Evolutionary conservation across 805 yeast genomes (phyloP), one percentile per base, ranked within the genome.

Genomic region (Spencermartinsiella europaea): DNA sequence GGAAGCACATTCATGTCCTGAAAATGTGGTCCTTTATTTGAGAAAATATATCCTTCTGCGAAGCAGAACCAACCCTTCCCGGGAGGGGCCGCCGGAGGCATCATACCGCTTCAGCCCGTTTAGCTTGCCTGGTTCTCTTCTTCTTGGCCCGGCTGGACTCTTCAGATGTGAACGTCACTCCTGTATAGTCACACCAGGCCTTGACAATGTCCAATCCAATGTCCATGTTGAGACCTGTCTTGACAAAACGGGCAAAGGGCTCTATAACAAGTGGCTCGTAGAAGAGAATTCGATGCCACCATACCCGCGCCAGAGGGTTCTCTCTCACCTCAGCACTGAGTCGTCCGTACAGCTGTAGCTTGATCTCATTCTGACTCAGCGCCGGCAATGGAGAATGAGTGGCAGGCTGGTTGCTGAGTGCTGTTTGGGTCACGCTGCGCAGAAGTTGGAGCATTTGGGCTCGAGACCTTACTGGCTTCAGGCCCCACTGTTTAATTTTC

Each of bases 211-310:
- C 34, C 3, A 19, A 12, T 21, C 37, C 49, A 14, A 48, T 21
- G 8, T 25, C 19, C 19, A 48, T 34, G 3, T 15, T 20, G 12
- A 50, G 20, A 14, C 22, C 40, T 2, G 15, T 4, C 10, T 17
- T 36, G 19, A 47, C 25, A 25, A 50, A 50, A 19, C 20, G 27
- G 19, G 44, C 42, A 34, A 50, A 50, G 10, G 20, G 37, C 4
- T 44, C 46, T 12, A 50, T 21, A 10, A 45, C 45, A 16, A 50
- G 20, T 4, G 51, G 49, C 17, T 40, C 44, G 21, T 44, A 50
- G 31, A 38, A 22, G 1, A 50, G 42, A 10, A 50, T 50, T 19
- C 45, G 25, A 7, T 21, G 22, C 51, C 51, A 50, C 53, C 53
- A 50, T n/a, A 1, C 16, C 10, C 35, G 39, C 12, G 53, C 50